Conservation (phyloP, 306 rosid genomes). For the Prunus kanzakura region DNA sequence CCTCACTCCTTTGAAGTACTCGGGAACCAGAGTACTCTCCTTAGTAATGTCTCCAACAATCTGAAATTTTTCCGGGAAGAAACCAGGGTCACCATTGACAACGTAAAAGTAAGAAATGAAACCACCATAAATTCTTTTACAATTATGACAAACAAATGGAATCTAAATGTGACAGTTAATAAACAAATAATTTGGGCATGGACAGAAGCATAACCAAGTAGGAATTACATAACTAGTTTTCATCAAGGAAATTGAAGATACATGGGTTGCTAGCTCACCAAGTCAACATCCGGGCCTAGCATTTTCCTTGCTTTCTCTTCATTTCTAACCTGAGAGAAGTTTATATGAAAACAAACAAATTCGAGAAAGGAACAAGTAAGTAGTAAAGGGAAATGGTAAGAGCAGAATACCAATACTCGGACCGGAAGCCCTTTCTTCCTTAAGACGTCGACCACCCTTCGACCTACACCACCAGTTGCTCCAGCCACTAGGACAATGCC, state of each 20-base stretch:
- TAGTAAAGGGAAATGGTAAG: neutral
- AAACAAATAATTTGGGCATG: too few relatives aligned
- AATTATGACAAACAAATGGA: too few relatives aligned
- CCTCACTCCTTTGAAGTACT: slow-evolving; percentile 81
- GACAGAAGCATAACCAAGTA: neutral
- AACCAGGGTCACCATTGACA: neutral
- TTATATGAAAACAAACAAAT: slow-evolving; percentile 15
- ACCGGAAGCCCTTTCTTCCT: slow-evolving; percentile 78
- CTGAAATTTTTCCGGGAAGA: slow-evolving; percentile 33
- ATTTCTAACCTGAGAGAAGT: slow-evolving; percentile 66
- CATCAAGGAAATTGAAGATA: neutral
- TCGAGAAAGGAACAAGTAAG: neutral
- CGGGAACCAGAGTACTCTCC: slow-evolving; percentile 70
- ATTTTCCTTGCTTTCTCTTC: slow-evolving; percentile 85
- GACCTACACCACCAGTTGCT: slow-evolving; percentile 96
- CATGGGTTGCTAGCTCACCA: slow-evolving; percentile 55
- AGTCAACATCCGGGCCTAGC: slow-evolving; percentile 80
- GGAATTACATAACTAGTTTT: neutral
- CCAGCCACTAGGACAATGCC: slow-evolving; percentile 86
- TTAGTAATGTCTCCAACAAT: slow-evolving; percentile 85
- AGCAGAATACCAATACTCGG: slow-evolving; percentile 67
- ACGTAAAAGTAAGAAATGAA: slow-evolving; percentile 1
- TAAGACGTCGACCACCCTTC: slow-evolving; percentile 76
- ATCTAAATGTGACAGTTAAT: too few relatives aligned
- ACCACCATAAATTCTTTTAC: neutral